phyloP scores from a whole-genome alignment of 345 rosid species.

The Linum lewisii region DNA sequence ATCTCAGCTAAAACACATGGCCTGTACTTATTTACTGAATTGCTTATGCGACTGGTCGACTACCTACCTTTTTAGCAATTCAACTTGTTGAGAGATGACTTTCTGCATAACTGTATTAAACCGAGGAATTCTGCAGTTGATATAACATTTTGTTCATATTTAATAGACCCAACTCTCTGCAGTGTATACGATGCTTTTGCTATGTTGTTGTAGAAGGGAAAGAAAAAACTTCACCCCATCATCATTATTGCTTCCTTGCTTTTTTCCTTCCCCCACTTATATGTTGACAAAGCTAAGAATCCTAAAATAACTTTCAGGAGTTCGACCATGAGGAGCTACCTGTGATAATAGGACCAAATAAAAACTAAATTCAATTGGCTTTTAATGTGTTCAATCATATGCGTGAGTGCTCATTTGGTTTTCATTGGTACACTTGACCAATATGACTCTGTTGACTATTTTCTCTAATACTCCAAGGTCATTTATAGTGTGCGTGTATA shows the following conservation, averaged over 20 bases:
- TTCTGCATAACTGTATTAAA: background rate
- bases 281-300: background rate
- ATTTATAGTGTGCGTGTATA: too few species aligned
- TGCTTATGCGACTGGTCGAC: background rate
- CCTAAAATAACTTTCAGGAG: background rate
- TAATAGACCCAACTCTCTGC: background rate
- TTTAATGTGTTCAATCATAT: too few species aligned
- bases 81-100: background rate
- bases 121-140: background rate
- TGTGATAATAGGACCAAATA: background rate
- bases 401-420: too few species aligned
- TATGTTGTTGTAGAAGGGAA: background rate
- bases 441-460: background rate
- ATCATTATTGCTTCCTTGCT: background rate
- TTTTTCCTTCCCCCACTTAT: background rate
- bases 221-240: background rate
- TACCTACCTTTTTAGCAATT: background rate
- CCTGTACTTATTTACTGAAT: background rate
- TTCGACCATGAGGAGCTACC: background rate
- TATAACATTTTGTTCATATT: too few species aligned
- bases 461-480: background rate
- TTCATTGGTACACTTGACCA: background rate
- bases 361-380: background rate
- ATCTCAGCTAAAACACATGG: background rate
- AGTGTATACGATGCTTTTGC: background rate